Conservation (phyloP, 2,329 filamentous ascomycete species). For the Clonostachys sp. region DNA sequence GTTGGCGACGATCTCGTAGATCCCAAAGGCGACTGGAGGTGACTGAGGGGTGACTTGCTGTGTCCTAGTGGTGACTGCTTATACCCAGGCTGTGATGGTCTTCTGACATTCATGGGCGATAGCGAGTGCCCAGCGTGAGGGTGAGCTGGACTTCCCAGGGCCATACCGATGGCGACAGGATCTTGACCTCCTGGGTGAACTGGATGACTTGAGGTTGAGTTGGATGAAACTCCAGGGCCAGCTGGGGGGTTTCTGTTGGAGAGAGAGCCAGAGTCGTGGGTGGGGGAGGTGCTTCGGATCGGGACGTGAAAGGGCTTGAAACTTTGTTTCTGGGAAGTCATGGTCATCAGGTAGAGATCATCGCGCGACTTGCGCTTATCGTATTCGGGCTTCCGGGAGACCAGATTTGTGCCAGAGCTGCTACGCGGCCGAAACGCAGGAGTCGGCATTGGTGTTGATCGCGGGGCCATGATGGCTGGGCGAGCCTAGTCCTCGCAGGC, state of each 20-base stretch:
- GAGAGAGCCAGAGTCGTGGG: constrained; percentile 1
- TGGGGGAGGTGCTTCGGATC: not conserved
- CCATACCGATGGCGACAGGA: constrained; percentile 60
- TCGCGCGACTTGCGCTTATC: constrained; percentile 5
- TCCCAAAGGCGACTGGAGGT: not conserved
- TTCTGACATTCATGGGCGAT: no score
- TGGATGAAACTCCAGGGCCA: not conserved
- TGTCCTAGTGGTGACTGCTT: not conserved
- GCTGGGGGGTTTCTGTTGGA: not conserved
- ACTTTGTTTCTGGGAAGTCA: constrained; percentile 2
- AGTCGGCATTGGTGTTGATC: not conserved
- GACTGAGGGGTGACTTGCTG: not conserved
- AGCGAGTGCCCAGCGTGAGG: constrained; percentile 15
- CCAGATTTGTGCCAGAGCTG: constrained; percentile 1
- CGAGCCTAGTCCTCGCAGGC: not conserved
- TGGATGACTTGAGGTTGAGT: not conserved
- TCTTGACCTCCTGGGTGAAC: not conserved
- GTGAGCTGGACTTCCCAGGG: constrained; percentile 64
- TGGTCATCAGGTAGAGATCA: constrained; percentile 3
- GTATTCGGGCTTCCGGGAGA: not conserved
- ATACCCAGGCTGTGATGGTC: not conserved
- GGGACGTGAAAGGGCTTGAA: constrained; percentile 2
- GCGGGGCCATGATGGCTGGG: not conserved
- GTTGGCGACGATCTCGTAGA: constrained; percentile 13
- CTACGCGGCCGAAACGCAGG: constrained; percentile 2